Base-by-base conservation (phyloP, 176 grass and related monocot species). In the Eleusine coracana region DNA sequence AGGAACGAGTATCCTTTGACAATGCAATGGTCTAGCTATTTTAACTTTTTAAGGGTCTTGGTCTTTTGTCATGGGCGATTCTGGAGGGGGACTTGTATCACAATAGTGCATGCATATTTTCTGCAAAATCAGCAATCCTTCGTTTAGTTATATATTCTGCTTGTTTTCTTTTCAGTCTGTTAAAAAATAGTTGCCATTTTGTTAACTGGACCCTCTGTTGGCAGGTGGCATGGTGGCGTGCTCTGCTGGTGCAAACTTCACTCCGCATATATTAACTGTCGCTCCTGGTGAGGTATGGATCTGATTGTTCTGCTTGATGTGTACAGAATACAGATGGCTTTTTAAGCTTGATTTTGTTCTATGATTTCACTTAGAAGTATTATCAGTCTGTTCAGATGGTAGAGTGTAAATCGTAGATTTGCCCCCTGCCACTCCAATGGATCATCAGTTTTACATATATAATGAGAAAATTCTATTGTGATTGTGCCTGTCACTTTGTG, bases 231-330 rank as follows among this genome's bases (percentile, higher is more conserved):
- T 93, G 86, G 89, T 92, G 60, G 89, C 93, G 1, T 88, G 87
- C 75, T 91, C 96, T 84, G 91, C 97, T 76, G 93, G 93, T 74
- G 89, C 56, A 23, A 96, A 91, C 85, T 99, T 99, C 76, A 94
- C 93, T 40, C 97, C 97, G 37, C 97, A 99, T 84, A 82, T 96
- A 48, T 88, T 99, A 40, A 99, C 93, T 51, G 93, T 99, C 42
- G 93, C 97, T 72, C 86, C 91, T 60, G 97, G 97, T 21, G 93
- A 99, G 97, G 97, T 99, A 92, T 66, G 75, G 7, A 71, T 73
- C 78, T 74, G 44, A 34, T 7, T 40, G 15, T 49, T 78, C 56
- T 40, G 40, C 51, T 78, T 52, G 4, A 16, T 69, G 68, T 44
- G 17, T 68, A 39, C 21, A 1, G 31, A 36, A 7, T 49, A 42